Evolutionary conservation across 129 eudicot genomes (phyloP).

Genomic region (Rutidosis leptorrhynchoides): DNA sequence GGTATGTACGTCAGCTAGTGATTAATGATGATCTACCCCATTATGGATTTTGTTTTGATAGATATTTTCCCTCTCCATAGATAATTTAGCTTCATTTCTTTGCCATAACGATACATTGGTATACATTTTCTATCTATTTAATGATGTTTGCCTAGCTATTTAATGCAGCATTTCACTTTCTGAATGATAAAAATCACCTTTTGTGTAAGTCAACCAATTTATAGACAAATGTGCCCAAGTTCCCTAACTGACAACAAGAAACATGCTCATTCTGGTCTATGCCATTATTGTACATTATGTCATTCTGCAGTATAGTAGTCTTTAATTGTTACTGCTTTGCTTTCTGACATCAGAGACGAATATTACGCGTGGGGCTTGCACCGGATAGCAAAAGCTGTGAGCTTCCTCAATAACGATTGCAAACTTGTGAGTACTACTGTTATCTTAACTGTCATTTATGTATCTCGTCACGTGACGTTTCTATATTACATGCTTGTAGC

Average conservation of each 20-base stretch:
- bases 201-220: background rate
- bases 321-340: background rate
- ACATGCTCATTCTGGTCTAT: background rate
- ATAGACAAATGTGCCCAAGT: background rate
- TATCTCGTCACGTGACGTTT: background rate
- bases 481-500: conserved; percentile 7
- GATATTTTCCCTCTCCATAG: background rate
- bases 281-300: background rate
- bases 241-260: background rate
- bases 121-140: background rate
- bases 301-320: background rate
- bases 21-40: background rate
- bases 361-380: conserved; percentile 91
- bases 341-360: conserved; percentile 60
- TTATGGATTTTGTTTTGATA: background rate
- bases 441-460: background rate
- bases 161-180: background rate
- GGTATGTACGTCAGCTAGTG: background rate
- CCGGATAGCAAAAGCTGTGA: conserved; percentile 87
- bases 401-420: conserved; percentile 91
- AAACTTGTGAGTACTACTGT: conserved; percentile 63
- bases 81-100: background rate
- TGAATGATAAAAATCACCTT: background rate
- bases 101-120: background rate
- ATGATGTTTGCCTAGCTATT: background rate